A percentile compares a stretch with the other conserved stretches of the same genome.
Evolutionary conservation across 1,284 basidiomycete species (phyloP).

Genomic region (Somion occarium): DNA sequence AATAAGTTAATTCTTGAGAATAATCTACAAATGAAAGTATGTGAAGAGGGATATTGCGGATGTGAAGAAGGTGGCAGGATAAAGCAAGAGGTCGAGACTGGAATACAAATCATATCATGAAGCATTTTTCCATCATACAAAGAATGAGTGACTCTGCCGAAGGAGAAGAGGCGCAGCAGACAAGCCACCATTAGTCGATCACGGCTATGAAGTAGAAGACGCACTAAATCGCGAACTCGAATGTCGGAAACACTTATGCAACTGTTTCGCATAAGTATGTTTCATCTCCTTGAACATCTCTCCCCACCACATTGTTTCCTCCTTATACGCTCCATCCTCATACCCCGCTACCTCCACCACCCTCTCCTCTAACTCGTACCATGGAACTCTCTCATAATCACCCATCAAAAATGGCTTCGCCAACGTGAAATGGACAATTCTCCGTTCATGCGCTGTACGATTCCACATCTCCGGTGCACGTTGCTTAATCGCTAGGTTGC

Average conservation of each 20-base stretch:
- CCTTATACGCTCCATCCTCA: slow-evolving; percentile 23
- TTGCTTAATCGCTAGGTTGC: slow-evolving; percentile 39
- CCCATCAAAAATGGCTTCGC: slow-evolving; percentile 34
- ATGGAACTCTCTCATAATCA: slow-evolving; percentile 5
- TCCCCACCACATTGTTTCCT: slow-evolving; percentile 14
- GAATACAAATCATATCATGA: too few relatives aligned
- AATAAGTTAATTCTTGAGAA: too few relatives aligned
- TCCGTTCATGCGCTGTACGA: slow-evolving; percentile 28
- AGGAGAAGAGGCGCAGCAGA: too few relatives aligned
- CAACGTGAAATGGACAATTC: slow-evolving; percentile 39
- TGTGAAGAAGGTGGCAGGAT: too few relatives aligned
- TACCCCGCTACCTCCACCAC: slow-evolving; percentile 30
- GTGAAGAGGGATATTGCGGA: too few relatives aligned
- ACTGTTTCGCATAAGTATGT: background rate
- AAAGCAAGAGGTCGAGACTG: too few relatives aligned
- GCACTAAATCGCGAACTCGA: background rate
- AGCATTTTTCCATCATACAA: too few relatives aligned
- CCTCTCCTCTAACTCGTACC: slow-evolving; percentile 43
- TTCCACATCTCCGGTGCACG: slow-evolving; percentile 33
- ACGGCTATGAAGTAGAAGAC: background rate
- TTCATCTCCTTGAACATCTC: slow-evolving; percentile 12
- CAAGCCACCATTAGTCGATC: too few relatives aligned
- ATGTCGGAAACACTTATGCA: background rate
- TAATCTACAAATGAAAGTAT: too few relatives aligned
- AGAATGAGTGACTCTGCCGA: too few relatives aligned